A percentile compares a stretch with the other conserved stretches of the same genome.
These are phyloP conservation scores for Dothidotthia symphoricarpi DNA, from an alignment of 2,329 filamentous ascomycete genomes.

Conservation along the genomic window DNA sequence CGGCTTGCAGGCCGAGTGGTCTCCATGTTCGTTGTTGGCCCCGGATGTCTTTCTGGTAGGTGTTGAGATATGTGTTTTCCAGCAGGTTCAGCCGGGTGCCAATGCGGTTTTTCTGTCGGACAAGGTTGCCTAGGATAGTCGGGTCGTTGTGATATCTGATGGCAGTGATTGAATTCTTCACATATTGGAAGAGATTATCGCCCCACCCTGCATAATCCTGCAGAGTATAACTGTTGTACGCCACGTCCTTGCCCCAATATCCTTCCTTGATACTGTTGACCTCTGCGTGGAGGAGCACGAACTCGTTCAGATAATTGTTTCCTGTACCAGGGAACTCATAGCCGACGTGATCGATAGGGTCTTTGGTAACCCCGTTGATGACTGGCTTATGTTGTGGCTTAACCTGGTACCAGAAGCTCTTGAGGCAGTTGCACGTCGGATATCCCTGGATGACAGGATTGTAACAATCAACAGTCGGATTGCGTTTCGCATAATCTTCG, in stretches of 20 bases:
- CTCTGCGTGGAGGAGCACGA: constrained; percentile 1
- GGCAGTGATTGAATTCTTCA: constrained; percentile 1
- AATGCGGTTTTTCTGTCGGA: constrained; percentile 2
- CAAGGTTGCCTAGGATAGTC: not conserved
- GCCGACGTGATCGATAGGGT: constrained; percentile 1
- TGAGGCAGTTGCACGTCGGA: not conserved
- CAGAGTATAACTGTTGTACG: not conserved
- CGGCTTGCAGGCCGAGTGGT: constrained; percentile 1
- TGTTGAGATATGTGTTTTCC: not conserved
- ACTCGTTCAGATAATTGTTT: constrained; percentile 1
- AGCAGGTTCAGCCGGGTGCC: not conserved
- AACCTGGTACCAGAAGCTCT: constrained; percentile 1
- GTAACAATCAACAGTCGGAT: constrained; percentile 1
- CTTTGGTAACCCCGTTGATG: constrained; percentile 1
- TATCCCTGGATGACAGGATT: not conserved
- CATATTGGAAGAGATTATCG: constrained; percentile 2
- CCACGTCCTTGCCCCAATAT: not conserved
- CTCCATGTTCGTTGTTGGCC: not conserved
- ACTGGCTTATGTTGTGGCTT: not conserved
- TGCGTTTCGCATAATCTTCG: not conserved
- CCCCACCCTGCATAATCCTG: not conserved
- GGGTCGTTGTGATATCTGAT: constrained; percentile 3
- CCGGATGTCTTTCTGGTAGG: not conserved
- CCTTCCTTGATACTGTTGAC: constrained; percentile 3
- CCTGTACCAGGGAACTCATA: not conserved